These are phyloP conservation scores for Vaccinium darrowii DNA, from an alignment of 148 eudicot species.

Conservation along the genomic window DNA sequence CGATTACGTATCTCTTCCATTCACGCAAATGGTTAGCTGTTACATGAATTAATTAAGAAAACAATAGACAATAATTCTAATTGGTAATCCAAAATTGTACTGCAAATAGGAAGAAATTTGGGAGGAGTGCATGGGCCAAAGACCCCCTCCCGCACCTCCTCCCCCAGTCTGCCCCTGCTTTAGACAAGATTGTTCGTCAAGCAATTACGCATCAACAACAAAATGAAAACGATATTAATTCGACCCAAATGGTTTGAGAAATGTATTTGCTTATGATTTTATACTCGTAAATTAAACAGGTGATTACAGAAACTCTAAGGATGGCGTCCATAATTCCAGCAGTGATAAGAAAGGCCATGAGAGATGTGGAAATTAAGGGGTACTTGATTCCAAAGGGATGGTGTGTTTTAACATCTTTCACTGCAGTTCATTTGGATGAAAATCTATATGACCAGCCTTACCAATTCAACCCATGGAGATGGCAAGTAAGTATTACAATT, in stretches of 20 bases:
- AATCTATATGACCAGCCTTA: conserved; percentile 55
- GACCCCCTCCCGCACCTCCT: too few species aligned
- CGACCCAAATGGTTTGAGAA: not conserved
- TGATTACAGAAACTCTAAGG: conserved; percentile 81
- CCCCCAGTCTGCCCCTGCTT: too few species aligned
- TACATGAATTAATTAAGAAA: not conserved
- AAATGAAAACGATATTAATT: too few species aligned
- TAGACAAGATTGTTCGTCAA: too few species aligned
- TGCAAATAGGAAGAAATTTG: too few species aligned
- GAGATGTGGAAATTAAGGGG: conserved; percentile 81
- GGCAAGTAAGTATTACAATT: too few species aligned
- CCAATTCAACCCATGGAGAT: conserved; percentile 86
- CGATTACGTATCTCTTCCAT: conserved; percentile 72
- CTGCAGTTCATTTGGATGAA: conserved; percentile 79
- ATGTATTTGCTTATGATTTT: not conserved
- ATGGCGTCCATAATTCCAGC: conserved; percentile 80
- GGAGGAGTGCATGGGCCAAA: too few species aligned
- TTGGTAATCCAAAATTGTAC: not conserved
- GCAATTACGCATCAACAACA: too few species aligned
- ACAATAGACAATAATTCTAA: not conserved
- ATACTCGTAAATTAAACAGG: conserved; percentile 36
- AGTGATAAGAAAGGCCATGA: conserved; percentile 82
- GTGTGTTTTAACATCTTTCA: conserved; percentile 72
- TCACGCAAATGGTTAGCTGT: conserved; percentile 68
- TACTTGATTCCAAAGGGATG: conserved; percentile 77